phyloP scores from a whole-genome alignment of 352 stramenopile species.

The Aphanomyces astaci region DNA sequence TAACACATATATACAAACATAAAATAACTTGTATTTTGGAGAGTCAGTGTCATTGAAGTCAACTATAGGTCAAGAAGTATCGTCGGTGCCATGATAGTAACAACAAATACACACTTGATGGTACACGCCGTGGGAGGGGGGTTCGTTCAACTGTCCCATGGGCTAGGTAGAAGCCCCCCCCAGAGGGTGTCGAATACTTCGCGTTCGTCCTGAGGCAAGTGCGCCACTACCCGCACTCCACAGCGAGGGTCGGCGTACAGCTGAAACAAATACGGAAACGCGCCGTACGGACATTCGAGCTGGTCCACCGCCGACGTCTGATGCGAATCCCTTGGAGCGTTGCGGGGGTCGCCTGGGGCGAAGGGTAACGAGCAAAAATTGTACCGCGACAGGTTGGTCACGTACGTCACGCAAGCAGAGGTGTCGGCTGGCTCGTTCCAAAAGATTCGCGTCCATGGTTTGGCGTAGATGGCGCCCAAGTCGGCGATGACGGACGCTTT shows the following conservation, averaged over 20 bases:
- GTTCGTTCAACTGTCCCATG: no score
- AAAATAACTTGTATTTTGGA: no score
- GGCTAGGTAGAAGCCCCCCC: background rate
- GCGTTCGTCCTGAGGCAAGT: background rate
- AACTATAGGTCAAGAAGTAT: no score
- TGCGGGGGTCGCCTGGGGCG: background rate
- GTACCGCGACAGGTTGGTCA: background rate
- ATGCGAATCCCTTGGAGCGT: background rate
- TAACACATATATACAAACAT: no score
- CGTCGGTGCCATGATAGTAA: no score
- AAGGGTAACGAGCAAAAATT: background rate
- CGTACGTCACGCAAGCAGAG: background rate
- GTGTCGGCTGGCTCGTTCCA: background rate
- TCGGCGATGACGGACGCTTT: background rate
- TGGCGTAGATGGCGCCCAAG: background rate
- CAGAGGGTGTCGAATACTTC: background rate
- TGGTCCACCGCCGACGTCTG: background rate
- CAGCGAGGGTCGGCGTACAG: background rate
- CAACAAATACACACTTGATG: no score
- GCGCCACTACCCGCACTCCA: constrained; percentile 3
- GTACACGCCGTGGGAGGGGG: no score
- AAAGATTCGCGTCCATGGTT: background rate
- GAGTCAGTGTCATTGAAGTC: no score
- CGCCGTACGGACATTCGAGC: background rate
- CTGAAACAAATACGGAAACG: constrained; percentile 2